Conservation (phyloP, 768 basidiomycete genomes). For the Lactifluus rugatus region DNA sequence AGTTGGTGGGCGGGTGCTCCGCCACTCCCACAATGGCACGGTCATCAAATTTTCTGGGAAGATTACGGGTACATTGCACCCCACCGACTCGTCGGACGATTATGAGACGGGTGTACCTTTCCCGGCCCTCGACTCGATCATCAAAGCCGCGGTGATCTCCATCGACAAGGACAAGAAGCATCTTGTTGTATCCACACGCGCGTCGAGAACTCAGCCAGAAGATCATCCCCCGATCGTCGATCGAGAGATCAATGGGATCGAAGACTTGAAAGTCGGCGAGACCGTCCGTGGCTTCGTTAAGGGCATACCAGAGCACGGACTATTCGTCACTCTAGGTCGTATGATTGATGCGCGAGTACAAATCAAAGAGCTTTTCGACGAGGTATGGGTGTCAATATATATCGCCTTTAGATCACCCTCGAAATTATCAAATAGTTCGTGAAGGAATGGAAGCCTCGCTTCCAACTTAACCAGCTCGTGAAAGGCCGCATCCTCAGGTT, state of each 20-base stretch:
- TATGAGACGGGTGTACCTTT: constrained; percentile 50
- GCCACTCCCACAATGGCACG: constrained; percentile 61
- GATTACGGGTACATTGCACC: constrained; percentile 69
- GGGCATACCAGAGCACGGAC: constrained; percentile 72
- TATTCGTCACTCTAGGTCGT: constrained; percentile 81
- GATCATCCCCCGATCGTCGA: constrained; percentile 45
- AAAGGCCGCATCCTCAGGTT: constrained; percentile 78
- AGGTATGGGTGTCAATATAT: constrained; percentile 33
- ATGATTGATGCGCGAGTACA: constrained; percentile 86
- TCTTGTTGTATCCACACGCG: constrained; percentile 71
- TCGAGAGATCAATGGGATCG: constrained; percentile 51
- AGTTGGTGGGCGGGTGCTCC: constrained; percentile 71
- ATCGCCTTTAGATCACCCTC: not conserved
- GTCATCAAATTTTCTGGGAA: constrained; percentile 65
- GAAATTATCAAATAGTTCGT: constrained; percentile 49
- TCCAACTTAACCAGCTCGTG: constrained; percentile 72
- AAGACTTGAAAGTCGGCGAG: constrained; percentile 60
- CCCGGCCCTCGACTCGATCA: constrained; percentile 51
- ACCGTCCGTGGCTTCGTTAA: constrained; percentile 85
- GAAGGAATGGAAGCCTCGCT: constrained; percentile 89
- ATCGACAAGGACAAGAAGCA: constrained; percentile 59
- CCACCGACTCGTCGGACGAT: constrained; percentile 76
- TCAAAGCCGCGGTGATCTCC: constrained; percentile 62
- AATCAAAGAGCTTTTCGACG: constrained; percentile 89
- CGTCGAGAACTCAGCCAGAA: constrained; percentile 56